Evolutionary conservation across 257 asterid genomes (phyloP), one percentile per base, ranked within the genome.

Genomic region (Petrea volubilis): DNA sequence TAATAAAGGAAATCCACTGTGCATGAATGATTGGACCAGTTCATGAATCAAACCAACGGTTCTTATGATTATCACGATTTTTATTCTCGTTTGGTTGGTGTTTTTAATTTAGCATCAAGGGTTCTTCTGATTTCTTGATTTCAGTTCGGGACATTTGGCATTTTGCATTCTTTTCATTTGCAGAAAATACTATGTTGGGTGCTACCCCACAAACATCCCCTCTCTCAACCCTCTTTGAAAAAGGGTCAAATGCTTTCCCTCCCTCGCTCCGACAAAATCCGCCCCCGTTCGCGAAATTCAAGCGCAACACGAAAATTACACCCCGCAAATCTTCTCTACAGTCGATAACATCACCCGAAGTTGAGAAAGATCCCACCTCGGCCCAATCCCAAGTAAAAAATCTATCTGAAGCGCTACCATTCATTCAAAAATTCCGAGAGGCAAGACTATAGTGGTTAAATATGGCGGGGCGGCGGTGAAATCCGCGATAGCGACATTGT

Each of bases 401-500:
- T 68, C 79, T 91, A 24, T 87, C 97, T 0, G 96, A 91, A 77
- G 97, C 95, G 14, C 67, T 89, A 27, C 96, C 95, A 52, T 91
- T 87, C 34, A 91, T 91, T 68, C 96, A 91, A 31, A 89, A 75
- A 77, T 89, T 91, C 64, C 87, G 86, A 12, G n/a, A n/a, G 93
- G 95, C 50, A 91, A 91, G 83, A 91, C 96, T 11, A 81, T 91
- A 53, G 96, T 91, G 0, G 97, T 91, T 5, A 91, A 91, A 77
- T 91, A 88, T 52, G 97, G 97, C 38, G 97, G 97, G 18, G 97
- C 97, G 2, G 96, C 94, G 1, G 88, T 86, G 96, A 88, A 85
- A 2, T 88, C 96, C n/a, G 97, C 88, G 7, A 91, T 91, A 56
- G 86, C 27, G 96, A 91, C 67, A 57, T 91, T 14, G 95, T 91